Evolutionary conservation across 352 stramenopile genomes (phyloP), one percentile per base, ranked within the genome.

Genomic region (Phytophthora sansomeana): DNA sequence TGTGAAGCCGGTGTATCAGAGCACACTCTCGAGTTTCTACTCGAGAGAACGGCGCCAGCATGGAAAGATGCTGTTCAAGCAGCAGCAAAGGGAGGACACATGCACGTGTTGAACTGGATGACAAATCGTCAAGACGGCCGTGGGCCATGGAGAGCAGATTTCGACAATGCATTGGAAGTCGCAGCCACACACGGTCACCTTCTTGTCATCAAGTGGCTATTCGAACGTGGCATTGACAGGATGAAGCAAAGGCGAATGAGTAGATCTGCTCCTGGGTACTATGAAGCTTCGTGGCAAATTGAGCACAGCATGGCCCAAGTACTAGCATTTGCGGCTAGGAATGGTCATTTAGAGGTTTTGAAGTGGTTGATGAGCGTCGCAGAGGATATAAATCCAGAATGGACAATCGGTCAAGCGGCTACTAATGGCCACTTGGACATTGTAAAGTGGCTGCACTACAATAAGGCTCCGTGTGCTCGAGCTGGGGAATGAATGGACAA

Each of bases 101-200:
- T 60, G 19, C 17, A 48, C 1, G 48, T 66, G 21, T 30, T 66
- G 32, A 29, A 43, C 4, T 66, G 58, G 58, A 66, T 66, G 58
- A 43, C 5, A 4, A 19, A 46, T 10, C 28, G 24, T 6, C 46
- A 26, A 44, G 47, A 41, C 1, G 36, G 29, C 6, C 58, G 48
- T 29, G 58, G 47, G 29, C 46, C 58, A 21, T 58, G 46, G 58
- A 58, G 10, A 50, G 10, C 6, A 8, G 47, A 50, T 24, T 65
- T 58, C 3, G 38, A 46, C 7, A 5, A 52, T 13, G 33, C 35
- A 6, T 24, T 65, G 5, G 5, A 35, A n/a, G 6, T 57, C 5
- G 35, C 35, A 42, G 47, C 47, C 57, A 3, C 17, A 78, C 35
- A 58, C 16, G 47, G 47, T 3, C 35, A 58, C 39, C 26, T 65